phyloP scores from a whole-genome alignment of 176 grass and related monocot genomes.

The Aegilops tauschii region DNA sequence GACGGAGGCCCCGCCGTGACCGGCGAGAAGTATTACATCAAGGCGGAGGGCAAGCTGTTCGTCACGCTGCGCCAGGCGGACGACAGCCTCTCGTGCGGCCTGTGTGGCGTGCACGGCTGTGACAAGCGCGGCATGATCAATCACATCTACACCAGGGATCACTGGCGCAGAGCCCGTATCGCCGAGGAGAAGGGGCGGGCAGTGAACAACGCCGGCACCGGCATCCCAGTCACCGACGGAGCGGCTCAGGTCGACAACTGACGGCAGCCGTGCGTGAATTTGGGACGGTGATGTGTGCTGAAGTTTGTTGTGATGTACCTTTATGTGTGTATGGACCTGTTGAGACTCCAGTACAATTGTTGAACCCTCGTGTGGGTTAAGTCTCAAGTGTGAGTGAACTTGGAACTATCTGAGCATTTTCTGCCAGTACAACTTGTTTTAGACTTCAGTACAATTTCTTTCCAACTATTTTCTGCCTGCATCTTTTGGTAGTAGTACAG shows the following conservation, averaged over 20 bases:
- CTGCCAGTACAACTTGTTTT: neutral
- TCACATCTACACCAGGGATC: constrained; percentile 32
- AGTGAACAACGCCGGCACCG: neutral
- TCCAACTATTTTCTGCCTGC: neutral
- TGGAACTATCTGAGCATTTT: too few relatives aligned
- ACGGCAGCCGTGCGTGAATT: neutral
- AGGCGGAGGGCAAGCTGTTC: constrained; percentile 19
- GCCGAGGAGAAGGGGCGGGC: neutral
- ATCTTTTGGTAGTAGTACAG: neutral
- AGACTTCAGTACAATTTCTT: neutral
- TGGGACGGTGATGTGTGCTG: neutral
- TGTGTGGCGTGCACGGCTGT: neutral
- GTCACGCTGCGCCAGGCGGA: constrained; percentile 4
- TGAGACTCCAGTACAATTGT: neutral
- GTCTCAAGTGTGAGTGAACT: neutral
- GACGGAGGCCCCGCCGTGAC: neutral
- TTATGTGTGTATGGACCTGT: neutral
- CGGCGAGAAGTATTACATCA: neutral
- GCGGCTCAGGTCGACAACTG: neutral
- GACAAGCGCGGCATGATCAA: constrained; percentile 13
- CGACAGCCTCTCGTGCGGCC: constrained; percentile 10
- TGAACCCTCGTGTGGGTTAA: neutral
- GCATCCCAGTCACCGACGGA: neutral
- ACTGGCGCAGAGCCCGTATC: neutral
- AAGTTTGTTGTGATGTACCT: too few relatives aligned